These are phyloP conservation scores for Neofusicoccum umdonicola DNA, from an alignment of 2,329 filamentous ascomycete species.

Conservation along the genomic window DNA sequence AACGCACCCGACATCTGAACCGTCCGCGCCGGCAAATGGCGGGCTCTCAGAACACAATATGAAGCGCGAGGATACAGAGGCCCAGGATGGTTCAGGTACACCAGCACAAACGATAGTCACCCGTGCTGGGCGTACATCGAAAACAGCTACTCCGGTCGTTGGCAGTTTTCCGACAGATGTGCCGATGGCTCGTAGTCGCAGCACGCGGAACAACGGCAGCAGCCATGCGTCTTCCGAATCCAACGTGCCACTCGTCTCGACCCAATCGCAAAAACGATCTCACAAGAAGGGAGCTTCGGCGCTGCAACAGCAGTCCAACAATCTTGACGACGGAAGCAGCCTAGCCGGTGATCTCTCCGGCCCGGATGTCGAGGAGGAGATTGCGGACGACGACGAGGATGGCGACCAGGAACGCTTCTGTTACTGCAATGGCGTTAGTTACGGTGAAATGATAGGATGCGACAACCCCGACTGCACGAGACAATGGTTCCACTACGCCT, in stretches of 20 bases:
- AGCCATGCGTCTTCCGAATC: conserved; percentile 39
- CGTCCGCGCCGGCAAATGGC: conserved; percentile 1
- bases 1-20: neutral
- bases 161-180: conserved; percentile 41
- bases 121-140: conserved; percentile 44
- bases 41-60: conserved; percentile 25
- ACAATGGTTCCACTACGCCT: conserved; percentile 68
- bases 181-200: conserved; percentile 42
- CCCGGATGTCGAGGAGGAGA: conserved; percentile 29
- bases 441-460: conserved; percentile 67
- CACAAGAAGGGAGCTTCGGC: conserved; percentile 33
- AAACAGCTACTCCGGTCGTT: conserved; percentile 48
- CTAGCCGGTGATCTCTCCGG: conserved; percentile 19
- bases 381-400: conserved; percentile 34
- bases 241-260: conserved; percentile 27
- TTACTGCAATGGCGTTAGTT: conserved; percentile 63
- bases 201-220: conserved; percentile 40
- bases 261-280: conserved; percentile 35
- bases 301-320: conserved; percentile 26
- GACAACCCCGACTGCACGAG: conserved; percentile 63
- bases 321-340: conserved; percentile 17
- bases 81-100: conserved; percentile 40
- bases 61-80: conserved; percentile 51
- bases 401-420: conserved; percentile 61
- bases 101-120: conserved; percentile 25